phyloP scores from a whole-genome alignment of 352 stramenopile species.

The Pythium plurisporium region DNA sequence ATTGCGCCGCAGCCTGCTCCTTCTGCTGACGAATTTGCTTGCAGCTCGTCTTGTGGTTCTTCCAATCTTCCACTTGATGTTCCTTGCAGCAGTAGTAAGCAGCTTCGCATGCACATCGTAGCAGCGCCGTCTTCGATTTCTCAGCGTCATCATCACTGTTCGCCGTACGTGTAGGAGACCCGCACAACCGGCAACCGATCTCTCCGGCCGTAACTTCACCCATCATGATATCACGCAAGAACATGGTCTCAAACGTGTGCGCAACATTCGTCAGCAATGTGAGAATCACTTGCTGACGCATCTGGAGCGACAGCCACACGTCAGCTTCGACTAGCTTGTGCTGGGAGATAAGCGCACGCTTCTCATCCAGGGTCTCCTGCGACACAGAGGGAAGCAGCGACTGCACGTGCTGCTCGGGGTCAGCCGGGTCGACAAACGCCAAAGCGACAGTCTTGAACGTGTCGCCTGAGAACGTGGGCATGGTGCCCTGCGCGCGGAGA shows the following conservation, averaged over 20 bases:
- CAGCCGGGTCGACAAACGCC: slow-evolving; percentile 70
- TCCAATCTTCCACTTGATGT: slow-evolving; percentile 80
- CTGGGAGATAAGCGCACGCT: slow-evolving; percentile 61
- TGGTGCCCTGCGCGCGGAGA: slow-evolving; percentile 52
- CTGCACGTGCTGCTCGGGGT: slow-evolving; percentile 74
- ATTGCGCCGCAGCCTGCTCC: slow-evolving; percentile 1
- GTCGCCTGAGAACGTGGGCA: slow-evolving; percentile 84
- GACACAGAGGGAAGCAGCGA: slow-evolving; percentile 69
- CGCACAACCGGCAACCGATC: slow-evolving; percentile 70
- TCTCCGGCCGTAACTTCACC: slow-evolving; percentile 51
- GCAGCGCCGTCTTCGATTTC: slow-evolving; percentile 23
- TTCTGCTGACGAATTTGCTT: slow-evolving; percentile 53
- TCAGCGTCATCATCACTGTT: not conserved
- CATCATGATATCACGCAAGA: slow-evolving; percentile 67
- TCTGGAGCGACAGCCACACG: slow-evolving; percentile 81
- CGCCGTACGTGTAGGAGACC: slow-evolving; percentile 31
- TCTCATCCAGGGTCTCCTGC: slow-evolving; percentile 44
- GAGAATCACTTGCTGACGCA: slow-evolving; percentile 80
- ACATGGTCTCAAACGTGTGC: slow-evolving; percentile 84
- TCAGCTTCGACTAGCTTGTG: slow-evolving; percentile 78
- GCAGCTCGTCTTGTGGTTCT: slow-evolving; percentile 71
- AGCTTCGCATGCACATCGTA: slow-evolving; percentile 68
- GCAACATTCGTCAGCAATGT: slow-evolving; percentile 78
- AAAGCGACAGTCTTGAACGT: slow-evolving; percentile 72
- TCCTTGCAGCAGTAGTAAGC: slow-evolving; percentile 85